Conservation (phyloP, 345 rosid species). For the Toxicodendron radicans region DNA sequence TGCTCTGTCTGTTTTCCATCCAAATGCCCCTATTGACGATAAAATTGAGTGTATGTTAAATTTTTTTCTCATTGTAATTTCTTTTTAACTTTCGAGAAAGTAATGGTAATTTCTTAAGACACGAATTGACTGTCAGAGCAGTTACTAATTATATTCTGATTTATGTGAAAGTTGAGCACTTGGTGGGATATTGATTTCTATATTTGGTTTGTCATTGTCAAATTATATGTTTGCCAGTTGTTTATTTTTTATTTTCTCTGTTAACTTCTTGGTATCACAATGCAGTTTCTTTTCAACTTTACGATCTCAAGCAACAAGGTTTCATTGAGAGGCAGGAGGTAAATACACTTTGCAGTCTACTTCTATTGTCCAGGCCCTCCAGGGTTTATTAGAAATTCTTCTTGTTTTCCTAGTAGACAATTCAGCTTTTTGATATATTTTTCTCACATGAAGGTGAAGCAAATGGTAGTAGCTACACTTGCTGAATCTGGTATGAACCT, state of each 20-base stretch:
- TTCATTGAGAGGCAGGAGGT: slow-evolving; percentile 99
- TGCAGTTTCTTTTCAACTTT: slow-evolving; percentile 95
- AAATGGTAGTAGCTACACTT: slow-evolving; percentile 99
- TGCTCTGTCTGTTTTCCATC: slow-evolving; percentile 98
- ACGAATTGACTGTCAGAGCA: not conserved
- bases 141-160: not conserved
- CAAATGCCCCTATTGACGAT: slow-evolving; percentile 90
- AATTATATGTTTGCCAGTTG: not conserved
- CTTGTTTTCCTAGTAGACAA: not conserved
- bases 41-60: slow-evolving; percentile 76
- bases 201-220: not conserved
- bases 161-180: slow-evolving; percentile 5
- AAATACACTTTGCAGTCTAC: not conserved
- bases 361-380: too few species aligned
- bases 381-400: too few species aligned
- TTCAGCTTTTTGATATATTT: not conserved
- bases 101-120: not conserved
- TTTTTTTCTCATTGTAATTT: not conserved
- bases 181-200: not conserved
- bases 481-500: slow-evolving; percentile 99
- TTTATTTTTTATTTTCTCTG: not conserved
- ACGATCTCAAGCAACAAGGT: slow-evolving; percentile 99
- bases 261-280: slow-evolving; percentile 13
- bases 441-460: slow-evolving; percentile 67
- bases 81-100: not conserved